Base-by-base conservation (phyloP, 2,329 filamentous ascomycete genomes). In the Pyrenophora tritici-repentis region DNA sequence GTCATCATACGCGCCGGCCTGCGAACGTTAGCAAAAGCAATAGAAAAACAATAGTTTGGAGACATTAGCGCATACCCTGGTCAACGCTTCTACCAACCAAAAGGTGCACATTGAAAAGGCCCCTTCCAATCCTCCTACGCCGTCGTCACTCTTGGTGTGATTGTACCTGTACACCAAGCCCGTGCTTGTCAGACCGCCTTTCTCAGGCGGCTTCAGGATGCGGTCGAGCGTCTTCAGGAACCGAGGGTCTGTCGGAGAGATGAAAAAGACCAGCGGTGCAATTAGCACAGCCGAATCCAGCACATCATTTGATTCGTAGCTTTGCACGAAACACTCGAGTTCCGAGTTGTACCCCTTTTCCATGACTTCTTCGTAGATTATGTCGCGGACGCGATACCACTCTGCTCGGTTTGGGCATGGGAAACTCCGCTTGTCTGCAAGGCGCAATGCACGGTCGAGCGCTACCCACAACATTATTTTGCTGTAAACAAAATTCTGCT, bases 391-490 rank as follows among this genome's bases (percentile, higher is more conserved):
- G 40, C 78, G 78, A 34, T 88, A 74, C 89, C 89, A 92, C 42
- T 82, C 80, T 34, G 69, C 71, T 3, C 87, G 81, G 62, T 88
- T 86, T 1, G 87, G 88, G 55, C 89, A 91, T 0, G 89, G 88
- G 17, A 92, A 81, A 61, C 86, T 88, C 47, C 89, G 79, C 73
- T 91, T 92, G 14, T 91, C 88, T 3, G 87, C 80, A 1, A 91
- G 81, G 2, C 89, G 86, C 10, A 91, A 75, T 8, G 86, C 88
- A 4, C 88, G 85, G 68, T 92, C 89, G 56, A 92, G 84, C 14
- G 88, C 87, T 3, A 92, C 89, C 89, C 88, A 92, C 17, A 92
- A 80, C 86, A 91, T 89, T 57, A 92, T 81, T 67, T 91, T 90
- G n/a, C 86, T 89, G 73, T 91, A 92, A 12, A 86, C 84, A 60